phyloP scores from a whole-genome alignment of 2,329 filamentous ascomycete genomes.

The Exophiala alcalophila region DNA sequence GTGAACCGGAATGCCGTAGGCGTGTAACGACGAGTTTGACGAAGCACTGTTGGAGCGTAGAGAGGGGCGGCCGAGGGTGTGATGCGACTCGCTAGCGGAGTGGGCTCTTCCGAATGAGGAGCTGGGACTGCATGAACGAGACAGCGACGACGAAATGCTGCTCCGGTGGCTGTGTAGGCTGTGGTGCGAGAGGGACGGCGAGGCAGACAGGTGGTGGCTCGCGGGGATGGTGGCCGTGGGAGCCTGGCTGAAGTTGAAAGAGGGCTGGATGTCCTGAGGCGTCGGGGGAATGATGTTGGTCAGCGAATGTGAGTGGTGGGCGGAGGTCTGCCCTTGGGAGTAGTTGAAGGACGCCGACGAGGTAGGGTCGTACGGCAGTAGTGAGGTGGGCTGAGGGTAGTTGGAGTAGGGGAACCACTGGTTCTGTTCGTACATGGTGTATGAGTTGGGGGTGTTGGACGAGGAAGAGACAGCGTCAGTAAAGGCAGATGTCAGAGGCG shows the following conservation, averaged over 20 bases:
- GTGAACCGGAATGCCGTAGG: slow-evolving; percentile 30
- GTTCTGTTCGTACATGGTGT: slow-evolving; percentile 26
- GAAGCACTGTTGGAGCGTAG: slow-evolving; percentile 26
- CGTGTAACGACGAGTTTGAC: slow-evolving; percentile 28
- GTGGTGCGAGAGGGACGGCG: slow-evolving; percentile 25
- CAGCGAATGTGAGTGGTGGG: slow-evolving; percentile 11
- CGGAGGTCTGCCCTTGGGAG: no score
- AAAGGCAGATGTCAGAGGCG: slow-evolving; percentile 19
- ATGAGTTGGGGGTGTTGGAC: slow-evolving; percentile 11
- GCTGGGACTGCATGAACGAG: slow-evolving; percentile 28
- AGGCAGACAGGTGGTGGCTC: slow-evolving; percentile 20
- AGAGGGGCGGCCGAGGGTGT: slow-evolving; percentile 12
- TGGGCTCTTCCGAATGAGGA: slow-evolving; percentile 11
- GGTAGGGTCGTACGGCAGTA: slow-evolving; percentile 24
- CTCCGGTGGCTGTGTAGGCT: slow-evolving; percentile 19
- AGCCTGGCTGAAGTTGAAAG: slow-evolving; percentile 26
- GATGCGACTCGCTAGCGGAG: no score
- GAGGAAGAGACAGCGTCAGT: slow-evolving; percentile 8
- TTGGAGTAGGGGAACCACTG: slow-evolving; percentile 26
- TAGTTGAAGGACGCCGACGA: slow-evolving; percentile 13
- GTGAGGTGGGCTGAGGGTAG: slow-evolving; percentile 20
- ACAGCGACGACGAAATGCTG: slow-evolving; percentile 27
- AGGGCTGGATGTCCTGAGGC: slow-evolving; percentile 25
- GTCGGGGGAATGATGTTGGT: slow-evolving; percentile 29
- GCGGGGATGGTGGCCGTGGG: slow-evolving; percentile 16